Evolutionary conservation across 495 filamentous ascomycete genomes (phyloP).

Genomic region (Hypoxylon fragiforme): DNA sequence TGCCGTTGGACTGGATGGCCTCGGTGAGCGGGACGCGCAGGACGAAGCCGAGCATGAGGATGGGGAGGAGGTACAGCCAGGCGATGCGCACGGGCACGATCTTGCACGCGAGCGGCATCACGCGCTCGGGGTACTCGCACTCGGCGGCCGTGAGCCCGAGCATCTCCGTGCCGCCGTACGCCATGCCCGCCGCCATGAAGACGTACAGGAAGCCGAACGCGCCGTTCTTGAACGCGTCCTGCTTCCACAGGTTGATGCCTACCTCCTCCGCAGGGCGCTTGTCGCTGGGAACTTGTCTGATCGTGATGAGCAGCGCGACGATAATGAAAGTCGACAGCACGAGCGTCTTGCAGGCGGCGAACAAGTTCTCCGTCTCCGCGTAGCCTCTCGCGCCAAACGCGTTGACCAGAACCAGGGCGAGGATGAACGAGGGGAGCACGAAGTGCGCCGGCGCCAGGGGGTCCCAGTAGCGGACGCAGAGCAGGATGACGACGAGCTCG

Average conservation of each 20-base stretch:
- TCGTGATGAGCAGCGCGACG: constrained; percentile 44
- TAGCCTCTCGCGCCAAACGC: constrained; percentile 62
- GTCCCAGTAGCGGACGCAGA: constrained; percentile 56
- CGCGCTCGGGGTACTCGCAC: constrained; percentile 68
- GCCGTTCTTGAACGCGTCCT: constrained; percentile 60
- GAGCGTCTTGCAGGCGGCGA: constrained; percentile 52
- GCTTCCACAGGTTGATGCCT: constrained; percentile 42
- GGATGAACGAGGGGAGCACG: constrained; percentile 51
- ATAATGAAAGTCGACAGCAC: constrained; percentile 46
- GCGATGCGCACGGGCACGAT: constrained; percentile 76
- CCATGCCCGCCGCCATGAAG: constrained; percentile 62
- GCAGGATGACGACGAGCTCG: constrained; percentile 50
- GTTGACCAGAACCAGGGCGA: constrained; percentile 54
- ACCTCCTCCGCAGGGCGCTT: constrained; percentile 13
- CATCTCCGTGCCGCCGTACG: constrained; percentile 66
- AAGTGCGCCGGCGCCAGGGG: constrained; percentile 39
- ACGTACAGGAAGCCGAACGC: constrained; percentile 62
- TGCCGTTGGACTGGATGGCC: constrained; percentile 39
- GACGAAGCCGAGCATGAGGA: constrained; percentile 58
- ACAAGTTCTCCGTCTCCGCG: constrained; percentile 58
- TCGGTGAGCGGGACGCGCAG: constrained; percentile 28
- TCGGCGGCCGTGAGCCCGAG: constrained; percentile 72
- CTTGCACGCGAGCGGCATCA: constrained; percentile 71
- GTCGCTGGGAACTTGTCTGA: constrained; percentile 38
- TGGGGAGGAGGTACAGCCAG: constrained; percentile 68